Conservation (phyloP, 345 rosid genomes). For the thale cress (Arabidopsis thaliana) region TAIR10.1 NC_003076.8:24010001-24010500, state of each 20-base stretch:
- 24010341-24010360: constrained; percentile 29
- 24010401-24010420: constrained; percentile 53
- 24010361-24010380: constrained; percentile 39
- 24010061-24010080: not conserved
- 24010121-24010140: constrained; percentile 21
- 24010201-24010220: constrained; percentile 42
- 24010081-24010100: constrained; percentile 24
- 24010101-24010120: constrained; percentile 42
- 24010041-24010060: not conserved
- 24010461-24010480: constrained; percentile 67
- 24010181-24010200: constrained; percentile 44
- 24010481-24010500: constrained; percentile 54
- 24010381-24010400: constrained; percentile 48
- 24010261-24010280: constrained; percentile 38
- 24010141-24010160: constrained; percentile 41
- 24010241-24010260: constrained; percentile 61
- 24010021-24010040: not conserved
- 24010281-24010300: constrained; percentile 41
- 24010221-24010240: constrained; percentile 54
- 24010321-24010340: constrained; percentile 53
- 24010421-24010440: constrained; percentile 45
- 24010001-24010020: constrained; percentile 33
- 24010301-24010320: constrained; percentile 45
- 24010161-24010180: constrained; percentile 46
- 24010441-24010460: constrained; percentile 50